These are phyloP conservation scores for Ascosphaera apis DNA, from an alignment of 2,329 filamentous ascomycete species.

Conservation along the genomic window DNA sequence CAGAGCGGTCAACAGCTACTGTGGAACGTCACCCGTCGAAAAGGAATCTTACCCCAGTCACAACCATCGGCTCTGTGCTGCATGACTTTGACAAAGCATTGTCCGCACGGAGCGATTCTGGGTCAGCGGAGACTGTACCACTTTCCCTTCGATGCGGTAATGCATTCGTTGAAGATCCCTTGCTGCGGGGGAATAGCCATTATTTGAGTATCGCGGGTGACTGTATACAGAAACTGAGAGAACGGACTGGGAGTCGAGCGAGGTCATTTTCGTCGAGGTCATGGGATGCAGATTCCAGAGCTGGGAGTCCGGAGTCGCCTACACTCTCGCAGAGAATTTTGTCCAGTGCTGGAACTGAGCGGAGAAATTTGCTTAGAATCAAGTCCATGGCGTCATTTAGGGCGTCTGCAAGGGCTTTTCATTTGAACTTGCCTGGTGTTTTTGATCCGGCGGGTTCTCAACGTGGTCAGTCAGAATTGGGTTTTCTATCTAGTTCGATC, in stretches of 20 bases:
- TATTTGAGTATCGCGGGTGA: constrained; percentile 1
- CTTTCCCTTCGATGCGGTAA: too few species aligned
- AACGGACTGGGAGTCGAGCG: neutral
- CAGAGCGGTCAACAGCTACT: constrained; percentile 13
- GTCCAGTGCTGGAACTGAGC: constrained; percentile 7
- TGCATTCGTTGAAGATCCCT: too few species aligned
- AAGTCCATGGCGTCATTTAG: constrained; percentile 11
- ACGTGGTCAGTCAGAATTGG: too few species aligned
- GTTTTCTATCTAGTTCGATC: too few species aligned
- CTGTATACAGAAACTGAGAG: neutral
- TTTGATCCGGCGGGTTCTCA: too few species aligned
- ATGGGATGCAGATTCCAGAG: constrained; percentile 4
- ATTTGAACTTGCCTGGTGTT: neutral
- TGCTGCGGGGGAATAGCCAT: constrained; percentile 1
- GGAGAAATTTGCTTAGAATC: constrained; percentile 6
- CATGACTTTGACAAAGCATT: neutral
- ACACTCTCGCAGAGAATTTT: constrained; percentile 8
- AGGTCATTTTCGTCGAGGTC: constrained; percentile 3
- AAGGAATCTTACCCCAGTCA: constrained; percentile 6
- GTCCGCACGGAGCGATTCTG: too few species aligned
- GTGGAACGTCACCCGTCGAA: constrained; percentile 14
- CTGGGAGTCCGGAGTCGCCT: constrained; percentile 7
- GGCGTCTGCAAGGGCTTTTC: constrained; percentile 4
- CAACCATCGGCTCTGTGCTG: constrained; percentile 2
- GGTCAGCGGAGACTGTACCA: too few species aligned